Evolutionary conservation across 169 alveolate genomes (phyloP), one percentile per base, ranked within the genome.

Genomic region (Blepharisma undulans): DNA sequence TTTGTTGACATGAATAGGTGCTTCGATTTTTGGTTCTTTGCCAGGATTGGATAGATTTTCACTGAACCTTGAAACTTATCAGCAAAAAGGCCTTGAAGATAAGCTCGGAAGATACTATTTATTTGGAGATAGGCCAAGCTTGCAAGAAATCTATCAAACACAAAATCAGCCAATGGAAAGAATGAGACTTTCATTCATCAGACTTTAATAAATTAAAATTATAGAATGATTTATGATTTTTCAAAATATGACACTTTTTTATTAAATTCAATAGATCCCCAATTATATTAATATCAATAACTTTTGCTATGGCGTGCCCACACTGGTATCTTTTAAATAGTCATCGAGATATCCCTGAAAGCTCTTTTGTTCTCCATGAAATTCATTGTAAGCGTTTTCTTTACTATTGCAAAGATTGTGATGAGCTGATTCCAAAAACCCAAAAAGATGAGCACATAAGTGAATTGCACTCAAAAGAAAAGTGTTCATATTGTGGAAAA

Each of bases 31-130:
- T 60, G 48, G 72, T 16, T 29, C 60, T 36, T 72, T 86, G 80
- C 91, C 81, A 25, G 72, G 84, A 21, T 34, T 72, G 7, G 91
- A 86, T 4, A 71, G 72, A 66, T 86, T 71, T 29, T 21, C 66
- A 19, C 30, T 86, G 19, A 60, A n/a, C 7, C n/a, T 30, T 8
- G 84, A 86, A 25, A 72, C 29, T 19, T 86, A 86, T 32, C 27
- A 19, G 12, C 66, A 71, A 27, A 86, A 86, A 61, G 91, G 91
- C 25, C 91, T 86, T 25, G 27, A 25, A 3, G 91, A 86, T 32
- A 66, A 19, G 12, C 72, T 86, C 16, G 91, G 91, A 21, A 27
- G 48, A 25, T 61, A 27, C 21, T 86, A 86, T 12, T 30, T 86
- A n/a, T 72, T 25, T 32, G 66, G 72, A 21, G 72, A 86, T 60